Percentiles rank a stretch among this genome's conserved stretches.
These are phyloP conservation scores for Nitzschia inconspicua DNA, from an alignment of 108 stramenopile genomes.

Conservation along the genomic window DNA sequence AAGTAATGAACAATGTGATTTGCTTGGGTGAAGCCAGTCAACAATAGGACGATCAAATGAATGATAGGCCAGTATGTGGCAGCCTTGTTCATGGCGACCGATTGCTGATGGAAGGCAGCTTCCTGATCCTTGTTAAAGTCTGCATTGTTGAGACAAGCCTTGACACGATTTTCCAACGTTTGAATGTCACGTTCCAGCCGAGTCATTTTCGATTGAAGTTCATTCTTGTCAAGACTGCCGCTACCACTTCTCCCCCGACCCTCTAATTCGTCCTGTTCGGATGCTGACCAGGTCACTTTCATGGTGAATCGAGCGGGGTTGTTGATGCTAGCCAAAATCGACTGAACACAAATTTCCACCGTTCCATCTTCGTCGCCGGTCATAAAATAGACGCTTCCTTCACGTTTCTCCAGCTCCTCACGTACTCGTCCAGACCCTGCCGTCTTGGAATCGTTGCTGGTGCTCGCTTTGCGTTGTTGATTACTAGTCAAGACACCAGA, in stretches of 20 bases:
- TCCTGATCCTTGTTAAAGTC: slow-evolving; percentile 44
- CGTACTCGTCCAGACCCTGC: slow-evolving; percentile 17
- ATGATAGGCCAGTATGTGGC: slow-evolving; percentile 74
- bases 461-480: slow-evolving; percentile 7
- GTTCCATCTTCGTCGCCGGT: slow-evolving; percentile 22
- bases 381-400: slow-evolving; percentile 20
- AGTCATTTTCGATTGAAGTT: slow-evolving; percentile 20
- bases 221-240: slow-evolving; percentile 13
- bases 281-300: neutral
- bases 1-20: slow-evolving; percentile 70
- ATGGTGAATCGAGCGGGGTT: slow-evolving; percentile 16
- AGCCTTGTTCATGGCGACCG: slow-evolving; percentile 62
- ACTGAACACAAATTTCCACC: slow-evolving; percentile 34
- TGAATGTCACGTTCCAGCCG: slow-evolving; percentile 31
- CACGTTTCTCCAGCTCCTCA: slow-evolving; percentile 16
- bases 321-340: slow-evolving; percentile 17
- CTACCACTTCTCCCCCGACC: neutral
- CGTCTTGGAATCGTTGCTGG: neutral
- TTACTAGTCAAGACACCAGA: neutral
- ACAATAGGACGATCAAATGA: slow-evolving; percentile 52
- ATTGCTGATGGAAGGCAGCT: slow-evolving; percentile 55
- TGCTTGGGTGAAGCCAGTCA: slow-evolving; percentile 67
- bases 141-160: slow-evolving; percentile 27
- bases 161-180: slow-evolving; percentile 23
- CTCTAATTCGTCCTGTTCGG: slow-evolving; percentile 1